A percentile compares a stretch with the other conserved stretches of the same genome.
Conservation (phyloP, 768 basidiomycete species). For the Clitopilus hobsonii region DNA sequence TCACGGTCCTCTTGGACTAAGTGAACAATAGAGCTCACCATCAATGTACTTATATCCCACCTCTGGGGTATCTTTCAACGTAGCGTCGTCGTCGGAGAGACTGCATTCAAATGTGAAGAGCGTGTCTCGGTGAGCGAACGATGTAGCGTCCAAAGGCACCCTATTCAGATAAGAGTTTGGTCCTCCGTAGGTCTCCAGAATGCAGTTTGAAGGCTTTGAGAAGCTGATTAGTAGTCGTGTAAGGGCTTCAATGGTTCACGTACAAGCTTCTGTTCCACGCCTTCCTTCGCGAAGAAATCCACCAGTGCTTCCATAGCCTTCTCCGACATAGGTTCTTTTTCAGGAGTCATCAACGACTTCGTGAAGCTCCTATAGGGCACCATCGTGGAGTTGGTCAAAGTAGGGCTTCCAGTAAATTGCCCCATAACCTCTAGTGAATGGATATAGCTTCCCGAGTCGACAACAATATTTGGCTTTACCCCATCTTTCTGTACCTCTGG, state of each 20-base stretch:
- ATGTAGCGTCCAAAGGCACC: slow-evolving; percentile 20
- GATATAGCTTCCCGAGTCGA: background rate
- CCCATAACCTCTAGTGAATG: background rate
- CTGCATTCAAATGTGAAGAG: slow-evolving; percentile 31
- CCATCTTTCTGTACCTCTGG: slow-evolving; percentile 6
- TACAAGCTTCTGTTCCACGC: slow-evolving; percentile 6
- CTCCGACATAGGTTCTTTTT: background rate
- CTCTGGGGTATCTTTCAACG: slow-evolving; percentile 23
- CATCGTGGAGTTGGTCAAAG: background rate
- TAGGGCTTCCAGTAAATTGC: background rate
- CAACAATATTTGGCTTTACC: background rate
- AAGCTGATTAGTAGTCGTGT: too few relatives aligned
- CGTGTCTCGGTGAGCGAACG: slow-evolving; percentile 28
- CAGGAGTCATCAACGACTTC: background rate
- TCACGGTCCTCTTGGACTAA: background rate
- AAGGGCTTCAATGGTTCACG: slow-evolving; percentile 25
- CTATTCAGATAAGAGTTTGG: slow-evolving; percentile 26
- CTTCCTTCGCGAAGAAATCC: background rate
- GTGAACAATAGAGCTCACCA: slow-evolving; percentile 10
- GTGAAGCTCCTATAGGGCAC: background rate
- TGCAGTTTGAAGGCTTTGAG: slow-evolving; percentile 6
- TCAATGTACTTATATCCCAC: slow-evolving; percentile 32
- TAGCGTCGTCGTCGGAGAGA: slow-evolving; percentile 14
- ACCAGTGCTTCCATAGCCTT: background rate
- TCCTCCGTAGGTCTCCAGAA: slow-evolving; percentile 26